phyloP scores from a whole-genome alignment of 345 rosid species.

The Stellera chamaejasme region DNA sequence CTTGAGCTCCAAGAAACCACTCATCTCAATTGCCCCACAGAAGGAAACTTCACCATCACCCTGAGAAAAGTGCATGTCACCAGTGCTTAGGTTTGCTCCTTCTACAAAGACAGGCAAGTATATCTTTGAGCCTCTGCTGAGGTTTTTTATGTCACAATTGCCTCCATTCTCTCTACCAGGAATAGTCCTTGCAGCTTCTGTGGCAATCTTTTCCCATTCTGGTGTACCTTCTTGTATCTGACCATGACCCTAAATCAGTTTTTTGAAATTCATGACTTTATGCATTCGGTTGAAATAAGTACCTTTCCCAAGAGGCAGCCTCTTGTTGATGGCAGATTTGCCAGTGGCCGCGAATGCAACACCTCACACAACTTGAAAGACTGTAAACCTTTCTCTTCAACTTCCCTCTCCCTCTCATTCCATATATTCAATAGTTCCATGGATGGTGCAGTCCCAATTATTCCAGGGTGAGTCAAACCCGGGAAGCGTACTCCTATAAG shows the following conservation, averaged over 20 bases:
- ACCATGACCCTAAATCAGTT: constrained; percentile 3
- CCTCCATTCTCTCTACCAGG: constrained; percentile 98
- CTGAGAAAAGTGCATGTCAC: constrained; percentile 98
- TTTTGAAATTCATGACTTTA: neutral
- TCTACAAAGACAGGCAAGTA: constrained; percentile 88
- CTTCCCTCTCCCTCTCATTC: constrained; percentile 71
- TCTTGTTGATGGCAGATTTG: constrained; percentile 58
- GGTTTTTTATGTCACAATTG: constrained; percentile 87
- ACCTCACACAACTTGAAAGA: constrained; percentile 60
- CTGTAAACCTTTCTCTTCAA: constrained; percentile 52
- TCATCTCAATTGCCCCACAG: constrained; percentile 92
- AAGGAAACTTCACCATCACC: constrained; percentile 93
- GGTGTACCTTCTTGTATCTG: constrained; percentile 59
- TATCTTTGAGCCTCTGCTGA: constrained; percentile 77
- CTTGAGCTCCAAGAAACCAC: constrained; percentile 89
- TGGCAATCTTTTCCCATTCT: constrained; percentile 73
- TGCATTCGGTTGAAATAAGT: constrained; percentile 1
- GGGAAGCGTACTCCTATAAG: constrained; percentile 74
- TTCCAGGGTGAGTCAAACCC: constrained; percentile 80
- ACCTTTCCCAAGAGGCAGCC: constrained; percentile 79
- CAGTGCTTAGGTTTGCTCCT: constrained; percentile 83
- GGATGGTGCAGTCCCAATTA: constrained; percentile 88
- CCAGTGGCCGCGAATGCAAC: constrained; percentile 74
- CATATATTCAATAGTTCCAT: constrained; percentile 65
- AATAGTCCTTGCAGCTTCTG: constrained; percentile 77